Conservation (phyloP, 2,329 filamentous ascomycete genomes). For the Penicillium hordei region DNA sequence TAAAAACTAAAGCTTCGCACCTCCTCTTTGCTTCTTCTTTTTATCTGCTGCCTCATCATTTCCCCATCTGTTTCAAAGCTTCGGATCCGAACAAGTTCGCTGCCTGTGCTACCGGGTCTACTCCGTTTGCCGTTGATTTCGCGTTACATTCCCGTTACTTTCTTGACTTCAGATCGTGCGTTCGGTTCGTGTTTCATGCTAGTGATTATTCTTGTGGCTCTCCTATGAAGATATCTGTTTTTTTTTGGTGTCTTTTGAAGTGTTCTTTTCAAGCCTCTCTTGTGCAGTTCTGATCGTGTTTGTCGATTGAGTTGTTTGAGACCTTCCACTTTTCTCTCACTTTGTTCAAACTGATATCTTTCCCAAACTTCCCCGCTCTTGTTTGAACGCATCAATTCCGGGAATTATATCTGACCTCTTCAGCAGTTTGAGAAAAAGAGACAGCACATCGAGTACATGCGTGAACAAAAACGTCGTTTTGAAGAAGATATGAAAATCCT, state of each 20-base stretch:
- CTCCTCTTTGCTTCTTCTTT: not conserved
- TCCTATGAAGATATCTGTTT: not conserved
- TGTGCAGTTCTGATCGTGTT: not conserved
- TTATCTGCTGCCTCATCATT: not conserved
- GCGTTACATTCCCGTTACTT: not conserved
- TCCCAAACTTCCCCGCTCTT: not conserved
- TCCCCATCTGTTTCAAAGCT: not conserved
- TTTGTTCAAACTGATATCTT: not conserved
- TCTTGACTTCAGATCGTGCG: not conserved
- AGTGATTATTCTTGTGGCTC: not conserved
- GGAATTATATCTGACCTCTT: conserved; percentile 27
- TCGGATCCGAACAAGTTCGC: not conserved
- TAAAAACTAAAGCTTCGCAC: not conserved
- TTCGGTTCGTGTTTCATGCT: not conserved
- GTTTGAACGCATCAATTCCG: not conserved
- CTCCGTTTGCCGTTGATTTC: not conserved
- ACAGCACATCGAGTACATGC: conserved; percentile 84
- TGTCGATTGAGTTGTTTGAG: not conserved
- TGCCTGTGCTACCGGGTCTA: not conserved
- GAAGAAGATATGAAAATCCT: conserved; percentile 90
- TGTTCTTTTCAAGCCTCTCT: not conserved
- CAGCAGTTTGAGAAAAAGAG: conserved; percentile 90
- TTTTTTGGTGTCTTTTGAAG: not conserved
- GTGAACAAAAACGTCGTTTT: conserved; percentile 84
- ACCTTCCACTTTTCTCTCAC: not conserved